phyloP scores from a whole-genome alignment of 768 basidiomycete species.

The Hirschioporus abietinus region DNA sequence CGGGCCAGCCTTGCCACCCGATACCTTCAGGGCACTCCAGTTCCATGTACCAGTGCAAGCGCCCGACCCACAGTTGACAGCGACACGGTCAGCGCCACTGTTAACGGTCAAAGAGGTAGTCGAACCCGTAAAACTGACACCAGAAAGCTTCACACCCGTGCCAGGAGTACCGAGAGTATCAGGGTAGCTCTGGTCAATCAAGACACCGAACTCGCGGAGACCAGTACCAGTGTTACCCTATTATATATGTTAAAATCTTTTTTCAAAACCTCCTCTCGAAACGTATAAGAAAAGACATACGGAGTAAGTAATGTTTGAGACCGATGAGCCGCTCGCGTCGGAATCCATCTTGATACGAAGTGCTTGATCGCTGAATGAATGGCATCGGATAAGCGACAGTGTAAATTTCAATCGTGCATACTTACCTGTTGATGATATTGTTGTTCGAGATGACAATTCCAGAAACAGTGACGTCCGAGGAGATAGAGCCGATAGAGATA shows the following conservation, averaged over 20 bases:
- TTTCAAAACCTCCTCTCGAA: too few species aligned
- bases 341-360: conserved; percentile 20
- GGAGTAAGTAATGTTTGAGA: conserved; percentile 14
- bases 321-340: conserved; percentile 9
- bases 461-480: conserved; percentile 12
- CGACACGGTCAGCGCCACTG: conserved; percentile 17
- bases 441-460: conserved; percentile 19
- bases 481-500: conserved; percentile 19
- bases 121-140: not conserved
- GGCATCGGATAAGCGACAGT: not conserved
- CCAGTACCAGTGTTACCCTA: conserved; percentile 16
- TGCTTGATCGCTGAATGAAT: conserved; percentile 13
- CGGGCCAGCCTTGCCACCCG: conserved; percentile 17
- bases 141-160: conserved; percentile 18
- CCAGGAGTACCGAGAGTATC: conserved; percentile 17
- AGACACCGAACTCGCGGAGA: conserved; percentile 17
- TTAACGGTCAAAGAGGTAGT: conserved; percentile 12
- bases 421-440: conserved; percentile 18
- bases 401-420: conserved; percentile 8
- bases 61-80: conserved; percentile 19
- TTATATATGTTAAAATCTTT: not conserved
- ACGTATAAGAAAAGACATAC: conserved; percentile 1
- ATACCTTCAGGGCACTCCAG: conserved; percentile 18
- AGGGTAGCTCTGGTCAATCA: conserved; percentile 24
- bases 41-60: conserved; percentile 18